phyloP scores from a whole-genome alignment of 2,329 filamentous ascomycete genomes.

The Metarhizium rileyi region DNA sequence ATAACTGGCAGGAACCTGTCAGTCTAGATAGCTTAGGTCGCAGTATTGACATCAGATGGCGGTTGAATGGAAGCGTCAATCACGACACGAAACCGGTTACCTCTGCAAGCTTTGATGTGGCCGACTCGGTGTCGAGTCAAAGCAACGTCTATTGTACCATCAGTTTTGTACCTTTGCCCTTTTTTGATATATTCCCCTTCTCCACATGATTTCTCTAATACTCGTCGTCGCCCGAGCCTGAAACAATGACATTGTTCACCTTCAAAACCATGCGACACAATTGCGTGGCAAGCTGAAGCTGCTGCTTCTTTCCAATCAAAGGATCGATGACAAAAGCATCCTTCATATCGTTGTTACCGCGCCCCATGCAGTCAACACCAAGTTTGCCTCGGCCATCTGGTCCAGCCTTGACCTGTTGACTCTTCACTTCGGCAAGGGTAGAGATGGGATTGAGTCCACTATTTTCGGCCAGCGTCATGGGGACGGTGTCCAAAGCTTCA shows the following conservation, averaged over 20 bases:
- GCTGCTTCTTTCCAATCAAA: slow-evolving; percentile 94
- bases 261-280: slow-evolving; percentile 97
- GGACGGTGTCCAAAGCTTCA: slow-evolving; percentile 85
- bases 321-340: slow-evolving; percentile 97
- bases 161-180: neutral
- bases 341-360: slow-evolving; percentile 93
- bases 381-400: slow-evolving; percentile 47
- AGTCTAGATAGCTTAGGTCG: too few relatives aligned
- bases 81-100: neutral
- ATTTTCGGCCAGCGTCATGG: slow-evolving; percentile 96
- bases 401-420: slow-evolving; percentile 77
- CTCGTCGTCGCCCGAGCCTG: slow-evolving; percentile 77
- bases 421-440: slow-evolving; percentile 90
- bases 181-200: slow-evolving; percentile 16
- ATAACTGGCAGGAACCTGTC: too few relatives aligned
- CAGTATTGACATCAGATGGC: neutral
- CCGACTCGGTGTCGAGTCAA: slow-evolving; percentile 1
- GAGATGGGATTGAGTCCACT: slow-evolving; percentile 93
- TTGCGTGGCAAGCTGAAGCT: slow-evolving; percentile 92
- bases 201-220: slow-evolving; percentile 45
- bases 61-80: neutral
- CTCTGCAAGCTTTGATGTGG: neutral
- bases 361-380: slow-evolving; percentile 96
- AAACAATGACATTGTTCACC: slow-evolving; percentile 92
- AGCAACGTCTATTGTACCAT: slow-evolving; percentile 8